Conservation (phyloP, 345 rosid species). For the Populus tremula region DNA sequence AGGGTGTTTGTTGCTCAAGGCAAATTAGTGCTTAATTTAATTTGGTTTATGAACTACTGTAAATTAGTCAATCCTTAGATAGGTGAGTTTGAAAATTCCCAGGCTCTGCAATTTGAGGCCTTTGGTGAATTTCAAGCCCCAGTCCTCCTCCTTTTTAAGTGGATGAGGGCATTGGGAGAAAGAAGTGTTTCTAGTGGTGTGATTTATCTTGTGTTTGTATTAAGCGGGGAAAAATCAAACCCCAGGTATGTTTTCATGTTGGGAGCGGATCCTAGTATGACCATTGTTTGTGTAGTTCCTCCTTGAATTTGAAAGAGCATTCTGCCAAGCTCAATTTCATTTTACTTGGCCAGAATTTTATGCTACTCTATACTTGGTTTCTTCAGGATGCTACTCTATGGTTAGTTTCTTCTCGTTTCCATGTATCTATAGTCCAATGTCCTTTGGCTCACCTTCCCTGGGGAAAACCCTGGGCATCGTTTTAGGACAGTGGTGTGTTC, state of each 20-base stretch:
- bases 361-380: not conserved
- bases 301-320: not conserved
- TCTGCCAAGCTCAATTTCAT: not conserved
- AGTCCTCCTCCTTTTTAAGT: constrained; percentile 42
- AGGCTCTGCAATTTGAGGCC: constrained; percentile 35
- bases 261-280: constrained; percentile 53
- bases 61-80: constrained; percentile 33
- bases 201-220: constrained; percentile 22
- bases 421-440: too few relatives aligned
- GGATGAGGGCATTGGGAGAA: constrained; percentile 34
- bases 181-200: constrained; percentile 26
- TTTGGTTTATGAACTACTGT: constrained; percentile 18
- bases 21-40: constrained; percentile 23
- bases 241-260: constrained; percentile 36
- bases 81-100: constrained; percentile 39
- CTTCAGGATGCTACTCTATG: not conserved
- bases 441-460: too few relatives aligned
- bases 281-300: constrained; percentile 19
- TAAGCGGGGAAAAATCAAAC: constrained; percentile 19
- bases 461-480: too few relatives aligned
- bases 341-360: not conserved
- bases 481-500: not conserved
- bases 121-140: constrained; percentile 33
- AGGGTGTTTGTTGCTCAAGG: constrained; percentile 21
- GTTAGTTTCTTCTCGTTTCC: not conserved